Evolutionary conservation across 768 basidiomycete species (phyloP).

Genomic region (Tulasnella sp.): DNA sequence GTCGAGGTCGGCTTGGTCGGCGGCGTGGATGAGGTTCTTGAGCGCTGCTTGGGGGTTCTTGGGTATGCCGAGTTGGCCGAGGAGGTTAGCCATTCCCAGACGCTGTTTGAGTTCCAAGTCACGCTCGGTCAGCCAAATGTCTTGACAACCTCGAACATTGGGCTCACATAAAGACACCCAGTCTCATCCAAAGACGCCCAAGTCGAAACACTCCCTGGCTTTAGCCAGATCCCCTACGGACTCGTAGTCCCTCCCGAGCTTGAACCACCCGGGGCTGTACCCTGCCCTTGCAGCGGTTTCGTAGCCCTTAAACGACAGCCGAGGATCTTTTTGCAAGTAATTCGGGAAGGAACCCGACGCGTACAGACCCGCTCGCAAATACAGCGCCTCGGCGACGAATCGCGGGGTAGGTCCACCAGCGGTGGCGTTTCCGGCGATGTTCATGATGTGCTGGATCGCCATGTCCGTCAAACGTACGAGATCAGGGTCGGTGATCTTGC

Average conservation of each 20-base stretch:
- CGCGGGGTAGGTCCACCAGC: constrained; percentile 25
- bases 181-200: constrained; percentile 65
- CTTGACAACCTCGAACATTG: neutral
- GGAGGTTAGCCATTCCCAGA: constrained; percentile 83
- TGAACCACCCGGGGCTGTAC: constrained; percentile 77
- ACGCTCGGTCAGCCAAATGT: neutral
- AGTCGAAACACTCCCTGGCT: constrained; percentile 78
- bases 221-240: constrained; percentile 57
- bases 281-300: constrained; percentile 74
- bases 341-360: constrained; percentile 39
- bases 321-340: constrained; percentile 47
- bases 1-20: constrained; percentile 58
- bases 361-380: constrained; percentile 59
- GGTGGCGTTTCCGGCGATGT: constrained; percentile 29
- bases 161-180: constrained; percentile 68
- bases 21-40: constrained; percentile 65
- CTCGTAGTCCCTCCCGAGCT: constrained; percentile 85
- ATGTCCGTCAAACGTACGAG: constrained; percentile 48
- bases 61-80: constrained; percentile 69
- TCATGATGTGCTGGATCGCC: constrained; percentile 54
- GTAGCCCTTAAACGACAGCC: constrained; percentile 80
- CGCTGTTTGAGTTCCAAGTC: constrained; percentile 41
- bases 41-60: constrained; percentile 46
- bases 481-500: constrained; percentile 44
- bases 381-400: constrained; percentile 60